A percentile compares a stretch with the other conserved stretches of the same genome.
Evolutionary conservation across 768 basidiomycete species (phyloP).

Genomic region (Lepiota venenata): DNA sequence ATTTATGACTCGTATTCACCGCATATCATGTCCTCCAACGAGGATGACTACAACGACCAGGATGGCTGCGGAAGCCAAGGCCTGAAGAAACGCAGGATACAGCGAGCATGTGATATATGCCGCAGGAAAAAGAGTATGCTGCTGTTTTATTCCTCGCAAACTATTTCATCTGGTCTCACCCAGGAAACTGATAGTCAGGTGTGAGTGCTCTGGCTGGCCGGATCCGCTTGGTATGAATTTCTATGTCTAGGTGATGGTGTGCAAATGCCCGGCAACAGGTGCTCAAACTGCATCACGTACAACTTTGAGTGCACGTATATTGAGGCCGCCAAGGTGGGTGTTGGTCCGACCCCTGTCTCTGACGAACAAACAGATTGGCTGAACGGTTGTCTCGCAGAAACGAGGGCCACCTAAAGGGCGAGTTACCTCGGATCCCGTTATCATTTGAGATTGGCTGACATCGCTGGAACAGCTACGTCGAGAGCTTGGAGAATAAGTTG

Average conservation of each 20-base stretch:
- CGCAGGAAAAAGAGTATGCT: constrained; percentile 77
- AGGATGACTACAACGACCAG: constrained; percentile 55
- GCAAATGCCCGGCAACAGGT: constrained; percentile 61
- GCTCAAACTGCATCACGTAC: constrained; percentile 66
- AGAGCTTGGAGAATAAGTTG: constrained; percentile 55
- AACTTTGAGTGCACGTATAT: constrained; percentile 66
- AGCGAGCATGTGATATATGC: constrained; percentile 81
- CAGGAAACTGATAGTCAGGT: constrained; percentile 50
- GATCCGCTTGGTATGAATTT: background rate
- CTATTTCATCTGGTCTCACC: background rate
- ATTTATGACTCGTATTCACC: background rate
- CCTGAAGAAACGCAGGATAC: constrained; percentile 67
- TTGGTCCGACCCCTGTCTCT: constrained; percentile 9
- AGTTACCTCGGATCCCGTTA: constrained; percentile 13
- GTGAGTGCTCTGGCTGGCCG: constrained; percentile 33
- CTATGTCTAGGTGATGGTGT: constrained; percentile 58
- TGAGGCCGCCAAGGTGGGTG: constrained; percentile 63
- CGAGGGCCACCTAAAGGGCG: constrained; percentile 65
- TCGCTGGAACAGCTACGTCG: constrained; percentile 43
- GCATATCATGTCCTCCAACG: constrained; percentile 56
- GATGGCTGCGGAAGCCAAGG: constrained; percentile 32
- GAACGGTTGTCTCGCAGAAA: constrained; percentile 28
- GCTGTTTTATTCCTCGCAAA: background rate
- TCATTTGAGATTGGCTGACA: background rate
- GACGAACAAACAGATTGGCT: constrained; percentile 7